Evolutionary conservation across 306 rosid genomes (phyloP), one percentile per base, ranked within the genome.

Genomic region (Spatholobus suberectus): DNA sequence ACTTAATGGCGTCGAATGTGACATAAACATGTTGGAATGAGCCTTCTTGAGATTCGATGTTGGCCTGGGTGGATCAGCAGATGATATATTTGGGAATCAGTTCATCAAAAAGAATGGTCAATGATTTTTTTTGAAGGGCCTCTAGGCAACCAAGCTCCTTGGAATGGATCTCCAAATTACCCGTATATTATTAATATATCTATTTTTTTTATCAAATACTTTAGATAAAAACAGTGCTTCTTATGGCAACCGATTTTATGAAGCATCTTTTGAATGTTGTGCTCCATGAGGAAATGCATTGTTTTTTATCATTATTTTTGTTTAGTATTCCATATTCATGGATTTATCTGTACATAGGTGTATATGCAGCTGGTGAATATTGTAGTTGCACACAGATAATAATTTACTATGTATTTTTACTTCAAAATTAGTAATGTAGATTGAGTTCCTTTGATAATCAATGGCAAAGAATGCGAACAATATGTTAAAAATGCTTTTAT

Each of bases 21-120:
- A 65, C 44, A 73, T 73, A 38, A 76, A 35, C 51, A 51, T 66
- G 20, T 41, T 43, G 73, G 44, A 15, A 71, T 51, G 76, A 37
- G 79, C 69, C 51, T 17, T 29, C 46, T 35, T 15, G 70, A 59
- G 74, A 79, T 79, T 80, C 65, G 76, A 7, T 74, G 26, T 55
- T 65, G 66, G 38, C 35, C 29, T 79, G 68, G 73, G 65, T 46
- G 46, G 58, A 61, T 75, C 70, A 35, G 38, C 75, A 2, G 23
- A 62, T 8, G 54, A 35, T 21, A 55, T 54, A 44, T 46, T 74
- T 54, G 44, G 54, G 37, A 47, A 38, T 27, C 37, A 61, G 8
- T 57, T 27, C 13, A 20, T 35, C 55, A n/a, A 68, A 80, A 55
- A 70, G 77, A 79, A 73, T 54, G 73, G 68, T 24, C 34, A 23